Evolutionary conservation across 148 eudicot species (phyloP), one percentile per base, ranked within the genome.

Genomic region (Diospyros lotus): DNA sequence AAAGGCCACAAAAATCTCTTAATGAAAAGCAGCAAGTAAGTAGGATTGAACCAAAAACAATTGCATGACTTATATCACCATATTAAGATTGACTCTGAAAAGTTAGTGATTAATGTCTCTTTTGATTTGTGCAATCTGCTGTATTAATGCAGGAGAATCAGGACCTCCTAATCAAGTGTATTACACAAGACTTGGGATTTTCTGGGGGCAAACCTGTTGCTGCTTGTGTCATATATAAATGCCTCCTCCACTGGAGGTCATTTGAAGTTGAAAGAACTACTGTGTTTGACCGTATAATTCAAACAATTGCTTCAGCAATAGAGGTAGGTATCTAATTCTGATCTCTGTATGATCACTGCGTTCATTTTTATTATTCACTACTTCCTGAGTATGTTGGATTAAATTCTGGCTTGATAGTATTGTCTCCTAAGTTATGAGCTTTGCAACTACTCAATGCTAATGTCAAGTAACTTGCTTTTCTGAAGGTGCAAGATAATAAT

Each of bases 171-270:
- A 86, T 95, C 81, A 89, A 87, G 84, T 95, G 97, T 73, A 91
- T 95, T 80, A 72, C 97, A 7, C 91, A 93, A 82, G 92, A 95
- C 81, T 83, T 95, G 84, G 98, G 98, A 68, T 95, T 84, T 84
- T 88, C 98, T 50, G 86, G 90, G 69, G 99, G 97, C 73, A 95
- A 90, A 80, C 97, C 99, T 50, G 77, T 91, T 72, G 97, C 99
- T 74, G 99, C 99, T 70, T 87, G 90, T 79, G 77, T 95, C 64
- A 93, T 95, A 58, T 95, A 95, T 83, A 95, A 89, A 82, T 89
- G 93, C 82, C 99, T 95, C 78, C 94, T 90, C 73, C 99, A 95
- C 76, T 95, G 99, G 99, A 89, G 90, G 82, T 93, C 99, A 73
- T 93, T 95, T 83, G 99, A 95, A 82, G 99, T 93, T 73, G 99